These are phyloP conservation scores for Lantana camara DNA, from an alignment of 257 asterid species.

Conservation along the genomic window DNA sequence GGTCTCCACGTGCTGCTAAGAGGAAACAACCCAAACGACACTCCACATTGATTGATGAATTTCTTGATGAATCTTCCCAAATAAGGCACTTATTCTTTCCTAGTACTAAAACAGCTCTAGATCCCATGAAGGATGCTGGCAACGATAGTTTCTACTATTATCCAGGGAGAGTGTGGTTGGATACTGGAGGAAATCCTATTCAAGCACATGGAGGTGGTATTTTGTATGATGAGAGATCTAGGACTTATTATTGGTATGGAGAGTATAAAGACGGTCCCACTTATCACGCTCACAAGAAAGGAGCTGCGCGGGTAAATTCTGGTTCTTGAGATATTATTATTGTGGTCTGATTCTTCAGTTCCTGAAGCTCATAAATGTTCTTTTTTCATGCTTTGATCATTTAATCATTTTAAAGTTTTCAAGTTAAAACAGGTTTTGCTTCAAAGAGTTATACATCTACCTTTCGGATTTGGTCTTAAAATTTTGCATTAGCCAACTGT, in stretches of 20 bases:
- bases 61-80: constrained; percentile 85
- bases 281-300: constrained; percentile 89
- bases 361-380: too few relatives aligned
- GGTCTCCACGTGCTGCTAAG: constrained; percentile 92
- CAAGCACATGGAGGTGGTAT: constrained; percentile 99
- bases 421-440: too few relatives aligned
- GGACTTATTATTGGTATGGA: constrained; percentile 93
- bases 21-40: constrained; percentile 65
- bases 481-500: too few relatives aligned
- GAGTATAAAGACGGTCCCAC: constrained; percentile 98
- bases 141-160: constrained; percentile 59
- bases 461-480: too few relatives aligned
- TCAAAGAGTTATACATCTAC: too few relatives aligned
- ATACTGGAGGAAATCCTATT: constrained; percentile 90
- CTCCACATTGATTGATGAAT: constrained; percentile 77
- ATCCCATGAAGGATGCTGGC: constrained; percentile 53
- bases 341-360: too few relatives aligned
- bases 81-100: constrained; percentile 88
- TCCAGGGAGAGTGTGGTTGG: constrained; percentile 94
- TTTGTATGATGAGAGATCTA: constrained; percentile 66
- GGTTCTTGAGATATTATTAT: not conserved
- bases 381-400: too few relatives aligned
- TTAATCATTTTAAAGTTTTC: too few relatives aligned
- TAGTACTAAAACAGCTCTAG: constrained; percentile 51
- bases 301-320: constrained; percentile 91